A percentile compares a stretch with the other conserved stretches of the same genome.
Conservation (phyloP, 2,329 filamentous ascomycete species). For the Cordyceps pruinosa region DNA sequence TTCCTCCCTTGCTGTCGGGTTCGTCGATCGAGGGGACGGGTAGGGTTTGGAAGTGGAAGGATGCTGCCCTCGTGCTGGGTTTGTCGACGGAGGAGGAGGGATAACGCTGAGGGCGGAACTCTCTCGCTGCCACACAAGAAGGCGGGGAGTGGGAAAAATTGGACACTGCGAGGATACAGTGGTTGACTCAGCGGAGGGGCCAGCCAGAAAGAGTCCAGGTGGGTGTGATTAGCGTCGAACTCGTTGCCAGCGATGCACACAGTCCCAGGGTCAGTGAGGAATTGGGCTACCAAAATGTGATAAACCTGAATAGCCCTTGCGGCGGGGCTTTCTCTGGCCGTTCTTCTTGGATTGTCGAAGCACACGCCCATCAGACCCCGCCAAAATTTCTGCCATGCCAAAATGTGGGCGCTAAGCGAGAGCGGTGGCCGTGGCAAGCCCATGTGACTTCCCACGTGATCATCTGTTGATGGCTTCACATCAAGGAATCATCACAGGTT, state of each 20-base stretch:
- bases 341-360: background rate
- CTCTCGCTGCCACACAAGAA: background rate
- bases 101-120: background rate
- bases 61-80: constrained; percentile 7
- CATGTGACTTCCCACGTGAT: constrained; percentile 22
- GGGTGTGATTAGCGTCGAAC: constrained; percentile 8
- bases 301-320: constrained; percentile 29
- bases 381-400: constrained; percentile 32
- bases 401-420: constrained; percentile 37
- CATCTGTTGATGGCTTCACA: background rate
- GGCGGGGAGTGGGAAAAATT: constrained; percentile 14
- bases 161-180: constrained; percentile 7
- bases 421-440: constrained; percentile 26
- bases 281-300: constrained; percentile 24
- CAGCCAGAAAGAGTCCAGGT: background rate
- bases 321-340: constrained; percentile 25
- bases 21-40: background rate
- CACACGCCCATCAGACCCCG: constrained; percentile 23
- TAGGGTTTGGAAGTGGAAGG: constrained; percentile 2
- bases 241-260: background rate
- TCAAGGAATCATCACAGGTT: background rate
- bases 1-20: too few species aligned
- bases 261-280: constrained; percentile 11
- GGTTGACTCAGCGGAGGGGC: constrained; percentile 12
- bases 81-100: constrained; percentile 3